Evolutionary conservation across 2,329 filamentous ascomycete genomes (phyloP).

Genomic region (Fusarium haematococcum): DNA sequence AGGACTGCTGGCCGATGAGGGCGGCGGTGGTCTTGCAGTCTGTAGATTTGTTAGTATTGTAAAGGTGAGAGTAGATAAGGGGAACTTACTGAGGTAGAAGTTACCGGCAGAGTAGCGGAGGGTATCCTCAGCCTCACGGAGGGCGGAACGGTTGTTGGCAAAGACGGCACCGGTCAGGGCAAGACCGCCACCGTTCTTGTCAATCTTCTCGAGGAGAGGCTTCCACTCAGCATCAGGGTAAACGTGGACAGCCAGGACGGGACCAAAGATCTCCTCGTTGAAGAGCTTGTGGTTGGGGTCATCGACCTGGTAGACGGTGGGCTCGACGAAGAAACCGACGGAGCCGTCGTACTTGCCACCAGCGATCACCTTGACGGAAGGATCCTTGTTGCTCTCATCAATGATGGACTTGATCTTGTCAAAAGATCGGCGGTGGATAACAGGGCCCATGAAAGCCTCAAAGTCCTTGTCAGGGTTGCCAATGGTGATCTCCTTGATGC

Average conservation of each 20-base stretch:
- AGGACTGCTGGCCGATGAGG: slow-evolving; percentile 67
- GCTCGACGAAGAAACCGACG: slow-evolving; percentile 85
- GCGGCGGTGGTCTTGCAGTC: slow-evolving; percentile 69
- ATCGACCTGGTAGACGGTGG: slow-evolving; percentile 81
- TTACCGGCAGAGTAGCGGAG: slow-evolving; percentile 67
- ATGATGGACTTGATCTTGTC: slow-evolving; percentile 83
- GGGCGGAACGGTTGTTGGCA: slow-evolving; percentile 59
- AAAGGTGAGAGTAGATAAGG: not conserved
- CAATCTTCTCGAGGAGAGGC: slow-evolving; percentile 51
- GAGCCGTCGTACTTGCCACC: slow-evolving; percentile 83
- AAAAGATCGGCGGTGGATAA: slow-evolving; percentile 85
- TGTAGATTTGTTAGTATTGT: not conserved
- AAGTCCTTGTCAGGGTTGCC: slow-evolving; percentile 76
- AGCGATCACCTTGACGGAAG: slow-evolving; percentile 75
- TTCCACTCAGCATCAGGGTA: slow-evolving; percentile 74
- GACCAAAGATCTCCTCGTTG: slow-evolving; percentile 84
- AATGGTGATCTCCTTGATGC: slow-evolving; percentile 76
- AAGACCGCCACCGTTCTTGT: slow-evolving; percentile 57
- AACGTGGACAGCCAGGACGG: slow-evolving; percentile 78
- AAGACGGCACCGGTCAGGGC: slow-evolving; percentile 63
- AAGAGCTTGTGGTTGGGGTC: slow-evolving; percentile 81
- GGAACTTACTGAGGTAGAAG: slow-evolving; percentile 61
- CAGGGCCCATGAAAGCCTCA: slow-evolving; percentile 83
- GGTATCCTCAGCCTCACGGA: slow-evolving; percentile 62
- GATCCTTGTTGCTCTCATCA: slow-evolving; percentile 81